Evolutionary conservation across 2,329 filamentous ascomycete genomes (phyloP).

Genomic region (Fusarium annulatum): DNA sequence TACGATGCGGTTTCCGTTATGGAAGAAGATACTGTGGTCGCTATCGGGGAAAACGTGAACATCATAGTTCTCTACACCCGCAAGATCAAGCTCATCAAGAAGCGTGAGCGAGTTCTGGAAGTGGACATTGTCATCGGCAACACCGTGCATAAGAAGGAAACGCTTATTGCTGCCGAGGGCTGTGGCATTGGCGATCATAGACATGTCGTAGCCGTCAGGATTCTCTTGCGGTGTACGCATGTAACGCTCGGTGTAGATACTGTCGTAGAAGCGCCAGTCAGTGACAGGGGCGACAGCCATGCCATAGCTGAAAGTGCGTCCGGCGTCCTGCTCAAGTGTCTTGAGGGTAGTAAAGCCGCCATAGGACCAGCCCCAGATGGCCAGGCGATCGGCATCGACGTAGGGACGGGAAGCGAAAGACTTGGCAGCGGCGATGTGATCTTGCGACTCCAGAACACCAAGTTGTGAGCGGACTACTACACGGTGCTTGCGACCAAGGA

Average conservation of each 20-base stretch:
- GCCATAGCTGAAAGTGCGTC: constrained; percentile 91
- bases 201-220: constrained; percentile 76
- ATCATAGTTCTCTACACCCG: constrained; percentile 90
- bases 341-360: constrained; percentile 96
- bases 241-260: constrained; percentile 94
- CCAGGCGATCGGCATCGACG: constrained; percentile 82
- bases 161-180: constrained; percentile 81
- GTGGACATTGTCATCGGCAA: constrained; percentile 98
- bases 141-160: constrained; percentile 95
- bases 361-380: constrained; percentile 99
- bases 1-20: constrained; percentile 90
- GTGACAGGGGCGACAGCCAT: constrained; percentile 99
- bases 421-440: constrained; percentile 92
- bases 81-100: constrained; percentile 86
- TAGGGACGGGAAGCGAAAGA: constrained; percentile 85
- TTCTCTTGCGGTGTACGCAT: constrained; percentile 96
- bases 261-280: constrained; percentile 96
- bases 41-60: constrained; percentile 97
- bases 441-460: constrained; percentile 84
- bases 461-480: constrained; percentile 86
- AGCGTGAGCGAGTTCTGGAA: constrained; percentile 92
- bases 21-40: constrained; percentile 94
- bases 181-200: constrained; percentile 78
- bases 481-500: constrained; percentile 84
- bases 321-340: constrained; percentile 90